phyloP scores from a whole-genome alignment of 2,329 filamentous ascomycete genomes.

The Clathrospora elynae region DNA sequence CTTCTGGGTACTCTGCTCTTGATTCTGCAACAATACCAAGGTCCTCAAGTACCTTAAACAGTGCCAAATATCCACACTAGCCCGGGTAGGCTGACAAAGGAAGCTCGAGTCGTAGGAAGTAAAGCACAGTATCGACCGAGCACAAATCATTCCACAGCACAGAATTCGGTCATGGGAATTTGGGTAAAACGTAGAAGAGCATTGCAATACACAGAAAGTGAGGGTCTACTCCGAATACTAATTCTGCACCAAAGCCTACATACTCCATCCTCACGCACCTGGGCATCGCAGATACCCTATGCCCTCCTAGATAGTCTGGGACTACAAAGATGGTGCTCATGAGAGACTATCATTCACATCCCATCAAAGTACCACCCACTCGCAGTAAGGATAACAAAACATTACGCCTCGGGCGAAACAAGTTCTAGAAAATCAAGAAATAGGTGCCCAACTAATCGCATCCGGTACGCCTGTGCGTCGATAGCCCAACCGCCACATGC shows the following conservation, averaged over 20 bases:
- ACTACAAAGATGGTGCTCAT: conserved; percentile 6
- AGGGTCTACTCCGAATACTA: not conserved
- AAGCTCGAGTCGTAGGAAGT: too few relatives aligned
- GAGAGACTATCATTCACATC: not conserved
- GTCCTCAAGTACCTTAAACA: too few relatives aligned
- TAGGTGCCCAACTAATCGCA: conserved; percentile 4
- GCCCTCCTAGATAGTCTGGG: not conserved
- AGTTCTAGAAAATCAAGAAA: conserved; percentile 9
- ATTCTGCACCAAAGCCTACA: too few relatives aligned
- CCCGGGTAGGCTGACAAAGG: too few relatives aligned
- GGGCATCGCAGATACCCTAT: not conserved
- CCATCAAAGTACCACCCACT: not conserved
- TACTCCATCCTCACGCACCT: not conserved
- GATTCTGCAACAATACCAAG: too few relatives aligned
- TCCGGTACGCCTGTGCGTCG: conserved; percentile 18
- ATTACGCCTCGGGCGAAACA: conserved; percentile 24
- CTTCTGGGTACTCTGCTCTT: too few relatives aligned
- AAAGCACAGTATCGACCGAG: too few relatives aligned
- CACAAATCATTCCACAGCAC: too few relatives aligned
- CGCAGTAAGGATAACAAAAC: conserved; percentile 17
- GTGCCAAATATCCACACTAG: too few relatives aligned
- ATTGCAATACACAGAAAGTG: not conserved
- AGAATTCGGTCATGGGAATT: too few relatives aligned
- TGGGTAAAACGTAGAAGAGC: too few relatives aligned
- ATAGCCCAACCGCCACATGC: conserved; percentile 30